Evolutionary conservation across 2,329 filamentous ascomycete species (phyloP), one percentile per base, ranked within the genome.

Genomic region (Phoma sp.): DNA sequence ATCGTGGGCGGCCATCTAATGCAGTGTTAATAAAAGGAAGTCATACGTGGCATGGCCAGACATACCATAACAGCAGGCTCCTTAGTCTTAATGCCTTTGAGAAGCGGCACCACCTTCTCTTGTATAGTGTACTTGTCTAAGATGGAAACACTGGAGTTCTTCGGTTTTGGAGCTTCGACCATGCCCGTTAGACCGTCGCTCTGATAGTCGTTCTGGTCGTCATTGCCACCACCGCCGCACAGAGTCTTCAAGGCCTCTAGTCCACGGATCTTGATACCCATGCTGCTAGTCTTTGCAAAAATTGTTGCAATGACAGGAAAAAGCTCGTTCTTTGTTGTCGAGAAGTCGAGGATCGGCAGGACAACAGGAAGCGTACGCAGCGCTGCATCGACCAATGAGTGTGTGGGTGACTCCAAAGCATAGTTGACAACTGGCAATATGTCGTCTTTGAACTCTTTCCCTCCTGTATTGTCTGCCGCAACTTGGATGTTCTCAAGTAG

Each of bases 51-150:
- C 15, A n/a, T 4, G 33, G 9, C 4, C 4, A 15, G 8, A 60
- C 75, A 61, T 73, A 80, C 78, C 91, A 98, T 98, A 9, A 99
- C 95, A 7, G 92, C 93, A 0, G 95, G 95, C 74, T 99, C 95
- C 72, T 96, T 98, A 0, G 95, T 99, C 77, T 96, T 98, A 78
- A 99, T 98, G 2, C 83, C 92, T 69, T 91, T 92, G 57, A 99
- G 82, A 4, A 98, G 79, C 0, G 95, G 95, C 0, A 98, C 85
- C 31, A 99, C 90, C 79, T 97, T 98, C 73, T 99, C 95, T 74
- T 99, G 95, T 78, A 99, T 94, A 0, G 95, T 98, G 71, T 95
- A 98, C 74, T 98, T 98, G 78, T 99, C 95, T 25, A 99, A 80
- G 3, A 94, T 93, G 2, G 87, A 92, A 0, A 89, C 89, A 1